Evolutionary conservation across 1,139 yeast species (phyloP).

Genomic region (Suhomyces coccinellae): DNA sequence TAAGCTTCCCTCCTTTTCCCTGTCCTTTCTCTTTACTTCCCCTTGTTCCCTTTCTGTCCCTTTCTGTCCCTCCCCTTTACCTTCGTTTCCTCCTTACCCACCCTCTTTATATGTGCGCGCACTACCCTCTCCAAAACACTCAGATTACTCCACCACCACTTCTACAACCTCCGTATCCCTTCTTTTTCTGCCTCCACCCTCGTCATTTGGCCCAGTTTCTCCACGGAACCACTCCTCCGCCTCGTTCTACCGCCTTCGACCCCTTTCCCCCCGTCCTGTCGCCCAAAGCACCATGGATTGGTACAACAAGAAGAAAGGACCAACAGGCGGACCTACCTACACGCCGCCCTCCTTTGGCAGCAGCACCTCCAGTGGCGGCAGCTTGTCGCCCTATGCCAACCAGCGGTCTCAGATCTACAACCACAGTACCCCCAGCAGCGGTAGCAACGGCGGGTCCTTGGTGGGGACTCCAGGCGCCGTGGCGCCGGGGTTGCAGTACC

Average conservation of each 20-base stretch:
- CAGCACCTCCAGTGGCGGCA: conserved; percentile 7
- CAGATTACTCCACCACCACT: too few species aligned
- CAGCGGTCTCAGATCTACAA: conserved; percentile 11
- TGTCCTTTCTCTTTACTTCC: too few species aligned
- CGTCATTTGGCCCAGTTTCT: too few species aligned
- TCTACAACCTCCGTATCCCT: too few species aligned
- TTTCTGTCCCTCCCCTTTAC: too few species aligned
- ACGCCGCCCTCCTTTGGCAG: conserved; percentile 10
- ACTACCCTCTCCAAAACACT: too few species aligned
- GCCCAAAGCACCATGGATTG: conserved; percentile 12
- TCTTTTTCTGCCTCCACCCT: too few species aligned
- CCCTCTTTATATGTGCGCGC: too few species aligned
- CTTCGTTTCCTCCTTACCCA: too few species aligned
- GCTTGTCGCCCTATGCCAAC: conserved; percentile 11
- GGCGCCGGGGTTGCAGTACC: conserved; percentile 2
- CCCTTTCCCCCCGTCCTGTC: neutral
- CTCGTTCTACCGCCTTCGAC: neutral
- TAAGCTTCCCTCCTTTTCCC: too few species aligned
- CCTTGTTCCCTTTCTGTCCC: too few species aligned
- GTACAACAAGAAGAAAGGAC: conserved; percentile 12
- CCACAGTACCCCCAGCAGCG: conserved; percentile 4
- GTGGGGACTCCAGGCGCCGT: conserved; percentile 3
- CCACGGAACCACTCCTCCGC: too few species aligned
- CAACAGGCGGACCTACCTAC: conserved; percentile 9
- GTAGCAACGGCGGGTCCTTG: conserved; percentile 2